phyloP scores from a whole-genome alignment of 345 rosid species.

The Melaleuca quinquenervia region DNA sequence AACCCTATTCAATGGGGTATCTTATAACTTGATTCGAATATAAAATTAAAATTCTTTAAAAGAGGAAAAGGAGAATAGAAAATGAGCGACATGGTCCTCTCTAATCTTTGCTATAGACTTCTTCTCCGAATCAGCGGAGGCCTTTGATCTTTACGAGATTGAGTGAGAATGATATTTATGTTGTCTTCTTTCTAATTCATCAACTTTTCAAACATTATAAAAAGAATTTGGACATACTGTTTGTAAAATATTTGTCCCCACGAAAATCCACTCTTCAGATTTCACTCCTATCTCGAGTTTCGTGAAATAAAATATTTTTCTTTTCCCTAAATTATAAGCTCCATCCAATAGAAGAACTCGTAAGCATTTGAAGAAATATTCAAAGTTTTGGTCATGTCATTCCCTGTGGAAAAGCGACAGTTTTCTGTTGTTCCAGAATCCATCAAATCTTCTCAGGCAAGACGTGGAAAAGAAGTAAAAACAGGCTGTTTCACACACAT shows the following conservation, averaged over 20 bases:
- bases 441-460: background rate
- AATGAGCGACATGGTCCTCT: background rate
- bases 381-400: background rate
- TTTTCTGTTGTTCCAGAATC: slow-evolving; percentile 24
- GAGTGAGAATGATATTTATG: background rate
- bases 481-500: background rate
- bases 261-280: background rate
- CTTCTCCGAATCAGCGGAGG: background rate
- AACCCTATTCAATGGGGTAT: background rate
- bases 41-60: background rate
- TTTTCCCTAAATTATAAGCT: background rate
- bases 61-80: background rate
- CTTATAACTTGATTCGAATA: background rate
- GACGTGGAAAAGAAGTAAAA: slow-evolving; percentile 61
- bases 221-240: background rate
- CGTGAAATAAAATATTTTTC: background rate
- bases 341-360: background rate
- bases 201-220: background rate
- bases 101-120: background rate
- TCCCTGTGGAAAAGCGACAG: background rate
- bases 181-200: background rate
- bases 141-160: background rate
- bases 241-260: background rate
- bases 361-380: background rate
- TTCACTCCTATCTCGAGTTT: background rate